A percentile compares a stretch with the other conserved stretches of the same genome.
Conservation (phyloP, 805 yeast species). For the Sugiyamaella lignohabitans region DNA sequence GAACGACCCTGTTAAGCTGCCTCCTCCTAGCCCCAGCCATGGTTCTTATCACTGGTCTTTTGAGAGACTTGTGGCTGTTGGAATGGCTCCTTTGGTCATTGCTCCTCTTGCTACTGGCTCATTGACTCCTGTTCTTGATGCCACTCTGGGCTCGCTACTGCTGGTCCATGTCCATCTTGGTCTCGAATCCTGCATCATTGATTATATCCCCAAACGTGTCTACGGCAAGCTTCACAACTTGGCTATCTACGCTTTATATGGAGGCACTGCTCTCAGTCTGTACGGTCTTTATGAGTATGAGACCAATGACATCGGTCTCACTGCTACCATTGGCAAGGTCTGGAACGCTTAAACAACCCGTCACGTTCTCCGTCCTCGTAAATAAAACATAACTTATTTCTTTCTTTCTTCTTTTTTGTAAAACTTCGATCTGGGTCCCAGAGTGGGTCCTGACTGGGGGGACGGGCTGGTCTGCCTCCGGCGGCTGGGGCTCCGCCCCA, state of each 20-base stretch:
- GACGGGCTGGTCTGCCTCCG: no score
- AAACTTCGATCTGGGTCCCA: no score
- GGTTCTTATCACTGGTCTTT: slow-evolving; percentile 94
- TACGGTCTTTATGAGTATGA: slow-evolving; percentile 75
- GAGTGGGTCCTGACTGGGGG: no score
- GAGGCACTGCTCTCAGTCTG: slow-evolving; percentile 64
- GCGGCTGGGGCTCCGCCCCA: no score
- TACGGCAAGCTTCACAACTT: slow-evolving; percentile 70
- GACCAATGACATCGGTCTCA: slow-evolving; percentile 72
- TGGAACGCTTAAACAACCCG: slow-evolving; percentile 59
- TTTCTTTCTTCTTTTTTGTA: no score
- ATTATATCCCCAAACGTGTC: slow-evolving; percentile 82
- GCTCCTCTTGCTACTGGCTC: slow-evolving; percentile 75
- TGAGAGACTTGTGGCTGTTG: slow-evolving; percentile 65
- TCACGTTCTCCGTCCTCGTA: no score
- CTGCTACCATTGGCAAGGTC: slow-evolving; percentile 52
- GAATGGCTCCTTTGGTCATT: slow-evolving; percentile 69
- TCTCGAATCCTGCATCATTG: slow-evolving; percentile 83
- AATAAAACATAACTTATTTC: no score
- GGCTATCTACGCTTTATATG: slow-evolving; percentile 60
- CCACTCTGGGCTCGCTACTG: slow-evolving; percentile 56
- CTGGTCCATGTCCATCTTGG: slow-evolving; percentile 82
- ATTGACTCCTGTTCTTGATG: slow-evolving; percentile 62
- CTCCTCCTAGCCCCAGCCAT: slow-evolving; percentile 54
- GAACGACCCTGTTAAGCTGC: slow-evolving; percentile 76